Evolutionary conservation across 768 basidiomycete genomes (phyloP), one percentile per base, ranked within the genome.

Genomic region (Boletus eberwhitei): DNA sequence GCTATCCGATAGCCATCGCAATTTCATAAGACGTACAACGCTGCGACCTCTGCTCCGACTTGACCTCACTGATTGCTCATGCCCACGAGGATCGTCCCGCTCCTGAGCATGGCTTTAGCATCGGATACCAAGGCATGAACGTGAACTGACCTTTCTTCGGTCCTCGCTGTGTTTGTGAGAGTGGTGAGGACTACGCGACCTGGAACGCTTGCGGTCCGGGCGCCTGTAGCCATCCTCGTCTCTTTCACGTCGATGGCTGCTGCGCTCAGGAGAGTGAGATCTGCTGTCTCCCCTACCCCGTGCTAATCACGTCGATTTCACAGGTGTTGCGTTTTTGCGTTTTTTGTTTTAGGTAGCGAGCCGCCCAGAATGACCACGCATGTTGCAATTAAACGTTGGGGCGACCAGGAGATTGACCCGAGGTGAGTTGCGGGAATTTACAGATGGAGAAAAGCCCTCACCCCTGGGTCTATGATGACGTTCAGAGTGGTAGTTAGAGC

Each of bases 1-100:
- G 55, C 29, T 22, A 54, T 49, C 59, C 8, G 40, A 48, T 47
- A 29, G 24, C 14, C 17, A 34, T 14, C 3, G 1, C 5, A 22
- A 8, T 32, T n/a, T 19, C 36, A 21, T 3, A 19, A 46, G 54
- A 65, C 68, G 68, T 71, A 70, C 69, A 37, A 69, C 57, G 51
- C 69, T 69, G 11, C 63, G 67, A 13, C 64, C 64, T 52, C 63
- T 57, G 14, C 32, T 45, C 45, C 48, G 55, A 12, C 53, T 57
- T n/a, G 45, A 45, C 5, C 14, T 53, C 8, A 46, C 46, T 6
- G 45, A 48, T 17, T 50, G 57, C 24, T 35, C 50, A 13, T 47
- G 54, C 4, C 43, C 22, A 40, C 53, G 52, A 41, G 17, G 38
- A n/a, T 38, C 34, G 41, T 43, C 53, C 35, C 57, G 58, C 6